Evolutionary conservation across 176 grass and related monocot genomes (phyloP), one percentile per base, ranked within the genome.

Genomic region (Phoenix roebelenii): DNA sequence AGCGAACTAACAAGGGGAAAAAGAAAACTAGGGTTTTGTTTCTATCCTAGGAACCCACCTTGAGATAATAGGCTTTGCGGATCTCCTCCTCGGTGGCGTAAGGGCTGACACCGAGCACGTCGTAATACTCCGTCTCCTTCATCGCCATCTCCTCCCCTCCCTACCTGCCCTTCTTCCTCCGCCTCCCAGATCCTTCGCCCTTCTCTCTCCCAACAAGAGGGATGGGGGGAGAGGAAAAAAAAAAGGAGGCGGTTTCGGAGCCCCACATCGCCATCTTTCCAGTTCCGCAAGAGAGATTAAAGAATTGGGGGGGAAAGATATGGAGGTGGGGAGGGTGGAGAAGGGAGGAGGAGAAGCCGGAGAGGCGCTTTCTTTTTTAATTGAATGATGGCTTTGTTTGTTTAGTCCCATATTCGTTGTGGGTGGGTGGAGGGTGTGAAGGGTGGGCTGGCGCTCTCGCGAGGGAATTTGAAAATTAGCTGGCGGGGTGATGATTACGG

Each of bases 81-180:
- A 98, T 92, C 78, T 98, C 88, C 50, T 98, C 87, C 58, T 92
- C 84, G 23, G 93, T 79, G 53, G 93, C 79, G 15, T 73, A 61
- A 49, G 87, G 82, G 26, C 72, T 17, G 72, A 98, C 78, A 63
- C 88, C 87, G 32, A 98, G 85, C 22, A 83, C 69, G 70, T 98
- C 87, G 76, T 98, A 98, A 73, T 92, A 98, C 84, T 98, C 93
- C 7, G 84, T 92, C 72, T 98, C 93, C 79, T 92, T 92, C 22
- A 81, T 76, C 93, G 51, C 61, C 52, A 17, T 69, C 25, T 28
- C 77, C 24, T 25, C 23, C 17, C 25, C 57, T 64, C 77, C 48
- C 64, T 57, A 44, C 65, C 30, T n/a, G 2, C 25, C 23, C 74
- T 64, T 9, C 15, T 10, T 55, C 52, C 35, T 59, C 23, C 26